Evolutionary conservation across 192 early-diverging fungal species (phyloP).

Genomic region (Mortierella hygrophila): DNA sequence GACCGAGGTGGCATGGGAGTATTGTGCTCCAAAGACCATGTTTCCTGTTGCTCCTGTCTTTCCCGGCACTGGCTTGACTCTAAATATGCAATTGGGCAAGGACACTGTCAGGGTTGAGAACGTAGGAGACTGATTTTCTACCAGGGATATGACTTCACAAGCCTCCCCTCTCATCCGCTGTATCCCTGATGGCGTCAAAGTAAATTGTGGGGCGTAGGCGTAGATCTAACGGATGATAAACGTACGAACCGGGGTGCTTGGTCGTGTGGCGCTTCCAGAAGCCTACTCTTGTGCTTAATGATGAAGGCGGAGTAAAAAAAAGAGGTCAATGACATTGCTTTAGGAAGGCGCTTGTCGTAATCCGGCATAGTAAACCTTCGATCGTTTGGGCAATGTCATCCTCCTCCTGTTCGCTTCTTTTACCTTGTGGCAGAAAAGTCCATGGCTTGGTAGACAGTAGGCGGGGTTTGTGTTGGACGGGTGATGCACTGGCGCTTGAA

Average conservation of each 20-base stretch:
- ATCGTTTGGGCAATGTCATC: background rate
- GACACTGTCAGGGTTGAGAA: too few species aligned
- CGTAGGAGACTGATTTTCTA: background rate
- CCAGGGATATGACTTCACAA: background rate
- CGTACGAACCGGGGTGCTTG: constrained; percentile 51
- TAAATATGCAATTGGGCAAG: constrained; percentile 17
- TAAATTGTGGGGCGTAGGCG: background rate
- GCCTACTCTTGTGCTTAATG: constrained; percentile 28
- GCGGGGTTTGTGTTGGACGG: background rate
- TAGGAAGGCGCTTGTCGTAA: background rate
- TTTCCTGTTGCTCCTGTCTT: constrained; percentile 57
- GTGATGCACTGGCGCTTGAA: background rate
- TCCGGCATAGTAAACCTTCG: too few species aligned
- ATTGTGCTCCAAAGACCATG: constrained; percentile 60
- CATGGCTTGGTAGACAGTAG: background rate
- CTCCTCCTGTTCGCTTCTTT: background rate
- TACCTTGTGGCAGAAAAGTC: constrained; percentile 51
- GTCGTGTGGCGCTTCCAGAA: constrained; percentile 52
- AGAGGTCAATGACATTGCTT: background rate
- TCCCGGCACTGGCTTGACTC: constrained; percentile 59
- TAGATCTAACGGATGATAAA: background rate
- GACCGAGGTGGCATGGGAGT: constrained; percentile 61
- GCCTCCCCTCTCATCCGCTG: background rate
- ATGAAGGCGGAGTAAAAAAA: background rate
- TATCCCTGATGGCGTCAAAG: background rate